Base-by-base conservation (phyloP, 2,329 filamentous ascomycete genomes). In the Aspergillus brunneoviolaceus region DNA sequence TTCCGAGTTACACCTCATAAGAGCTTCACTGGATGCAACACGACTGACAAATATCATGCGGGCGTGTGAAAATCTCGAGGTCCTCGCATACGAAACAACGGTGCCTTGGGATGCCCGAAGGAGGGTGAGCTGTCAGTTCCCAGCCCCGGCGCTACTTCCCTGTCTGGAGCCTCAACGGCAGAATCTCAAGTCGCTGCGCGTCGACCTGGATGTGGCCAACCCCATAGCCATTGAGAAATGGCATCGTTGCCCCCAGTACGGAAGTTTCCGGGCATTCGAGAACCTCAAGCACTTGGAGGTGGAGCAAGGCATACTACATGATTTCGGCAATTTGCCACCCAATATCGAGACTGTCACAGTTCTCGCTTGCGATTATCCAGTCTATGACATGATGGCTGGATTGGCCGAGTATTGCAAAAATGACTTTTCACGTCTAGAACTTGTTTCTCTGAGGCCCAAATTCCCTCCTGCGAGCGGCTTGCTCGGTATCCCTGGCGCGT, bases 351-450 rank as follows among this genome's bases (percentile, higher is more conserved):
- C 12, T n/a, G 23, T 62, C 10, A 39, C 33, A 5, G 52, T 62
- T 23, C 11, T 33, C 9, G 29, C 50, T 11, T 57, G 54, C 29
- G 58, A 56, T 6, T 60, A 57, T 48, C 35, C 57, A 4, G 33
- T 60, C 9, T 49, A 50, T 23, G 29, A 51, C 7, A 51, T 52
- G 23, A 45, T 62, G 29, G 45, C 19, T 3, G 39, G 14, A 4
- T 39, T 62, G 3, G 49, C 12, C 72, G 49, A 45, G n/a, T 35
- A 25, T 10, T 51, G 33, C 31, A 16, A 31, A 9, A 19, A 27
- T n/a, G 6, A 16, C 7, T 49, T 50, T 4, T 16, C 27, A 23
- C 33, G 5, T 27, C 50, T 60, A 3, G 7, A 12, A 16, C 5
- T 11, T 19, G 47, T 59, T 31, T 23, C 19, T 4, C 51, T 59